Base-by-base conservation (phyloP, 1,284 basidiomycete genomes). In the Irpex sp. region DNA sequence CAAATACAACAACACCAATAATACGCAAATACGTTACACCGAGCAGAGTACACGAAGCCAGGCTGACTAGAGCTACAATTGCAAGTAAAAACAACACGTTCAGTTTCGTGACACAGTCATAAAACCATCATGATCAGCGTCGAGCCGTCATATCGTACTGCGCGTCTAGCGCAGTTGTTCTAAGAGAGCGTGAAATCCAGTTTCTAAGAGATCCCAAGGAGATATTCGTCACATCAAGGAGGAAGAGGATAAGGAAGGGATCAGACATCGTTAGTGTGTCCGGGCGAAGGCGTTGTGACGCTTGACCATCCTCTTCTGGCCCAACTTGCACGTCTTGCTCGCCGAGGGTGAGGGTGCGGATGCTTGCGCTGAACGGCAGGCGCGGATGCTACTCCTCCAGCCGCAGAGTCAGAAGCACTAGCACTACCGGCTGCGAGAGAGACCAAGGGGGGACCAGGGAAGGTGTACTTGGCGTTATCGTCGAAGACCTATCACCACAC, bases 261-360 rank as follows among this genome's bases (percentile, higher is more conserved):
- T 8, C 13, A 15, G 15, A 6, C 21, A 46, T 43, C 47, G 49
- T 59, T 54, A 62, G 31, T 62, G 61, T 5, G 57, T 55, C 39
- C 21, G 19, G n/a, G 31, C 36, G 58, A 57, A 53, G 35, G 33
- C 33, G 49, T 58, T 56, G 50, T 36, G 53, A 31, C 57, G 57
- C 57, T 62, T 62, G 31, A 46, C 57, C 61, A 62, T 62, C 36
- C 61, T 49, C 61, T 62, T 62, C 61, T 35, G 35, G 17, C 54
- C 54, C 6, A 47, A 21, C 33, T 54, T 50, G 57, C 61, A 62
- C 8, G 37, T 55, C 61, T 59, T 62, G 53, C 21, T 55, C 11
- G 53, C 13, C 26, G 53, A 8, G 3, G 53, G 21, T 9, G 50
- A 51, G 17, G 4, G 50, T 5, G 50, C 43, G n/a, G 43, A 46